Base-by-base conservation (phyloP, 2,329 filamentous ascomycete genomes). In the Fusarium sp. region DNA sequence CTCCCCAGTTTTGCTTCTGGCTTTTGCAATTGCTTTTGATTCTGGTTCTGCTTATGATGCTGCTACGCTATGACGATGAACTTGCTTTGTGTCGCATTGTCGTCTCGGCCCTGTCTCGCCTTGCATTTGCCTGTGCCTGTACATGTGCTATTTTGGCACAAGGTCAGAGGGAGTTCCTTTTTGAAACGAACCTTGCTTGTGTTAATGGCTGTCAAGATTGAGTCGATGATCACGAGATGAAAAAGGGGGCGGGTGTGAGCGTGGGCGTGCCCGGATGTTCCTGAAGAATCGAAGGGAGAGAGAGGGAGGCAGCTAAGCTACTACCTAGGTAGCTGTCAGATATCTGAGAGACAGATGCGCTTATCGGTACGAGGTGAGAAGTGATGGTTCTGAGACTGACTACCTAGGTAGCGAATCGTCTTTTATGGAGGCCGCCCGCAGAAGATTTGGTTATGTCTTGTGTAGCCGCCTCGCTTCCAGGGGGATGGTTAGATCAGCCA, bases 171-270 rank as follows among this genome's bases (percentile, higher is more conserved):
- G 32, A 31, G 29, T 6, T 13, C 4, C 22, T 52, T 38, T 31
- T 29, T 31, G 53, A 65, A 35, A 48, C 44, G 35, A 36, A 40
- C 24, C 29, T 29, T 46, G 35, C n/a, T 41, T 32, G 32, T 44
- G 35, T 32, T 41, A 54, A 58, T 62, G 53, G 62, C 62, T 61
- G 62, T 65, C 57, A 65, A 47, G 53, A 35, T 42, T 48, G 52
- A 25, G 52, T 38, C 8, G 52, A 53, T 41, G 47, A 59, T 64
- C 43, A 53, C 43, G 48, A 65, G 32, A 32, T 9, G 35, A 8
- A 32, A 32, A 13, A 11, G 12, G 29, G 29, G 31, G 31, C 4
- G 31, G 31, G 31, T 13, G 31, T 19, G 19, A 19, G 19, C 19
- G 19, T 19, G 19, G 19, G 19, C 3, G 19, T 19, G 19, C 19